Percentiles rank a stretch among this genome's conserved stretches.
Evolutionary conservation across 371 early-diverging fungal species (phyloP).

Genomic region (Entomophthora muscae): DNA sequence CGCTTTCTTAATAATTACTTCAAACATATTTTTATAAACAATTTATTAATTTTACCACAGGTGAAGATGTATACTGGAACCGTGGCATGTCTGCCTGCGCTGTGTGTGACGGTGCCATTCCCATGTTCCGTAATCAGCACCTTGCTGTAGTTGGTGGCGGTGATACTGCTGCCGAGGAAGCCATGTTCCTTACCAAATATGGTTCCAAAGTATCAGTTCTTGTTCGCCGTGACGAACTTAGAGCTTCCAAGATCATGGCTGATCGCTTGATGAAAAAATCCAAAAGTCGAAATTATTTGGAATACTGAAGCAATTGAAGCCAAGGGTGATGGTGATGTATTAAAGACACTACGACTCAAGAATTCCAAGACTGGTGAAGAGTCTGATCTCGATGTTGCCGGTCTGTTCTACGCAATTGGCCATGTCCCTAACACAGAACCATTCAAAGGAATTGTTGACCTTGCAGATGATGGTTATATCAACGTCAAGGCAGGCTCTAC

Average conservation of each 20-base stretch:
- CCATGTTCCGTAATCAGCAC: constrained; percentile 89
- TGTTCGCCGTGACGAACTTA: constrained; percentile 88
- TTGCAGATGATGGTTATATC: constrained; percentile 84
- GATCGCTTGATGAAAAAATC: constrained; percentile 58
- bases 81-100: constrained; percentile 98
- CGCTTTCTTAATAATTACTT: neutral
- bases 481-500: constrained; percentile 63
- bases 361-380: constrained; percentile 50
- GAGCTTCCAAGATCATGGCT: constrained; percentile 95
- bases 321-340: constrained; percentile 63
- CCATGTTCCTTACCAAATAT: constrained; percentile 85
- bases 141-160: constrained; percentile 96
- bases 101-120: constrained; percentile 97
- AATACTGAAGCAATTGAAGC: constrained; percentile 72
- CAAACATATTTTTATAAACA: constrained; percentile 11
- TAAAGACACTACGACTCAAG: constrained; percentile 48
- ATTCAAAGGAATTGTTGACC: constrained; percentile 51
- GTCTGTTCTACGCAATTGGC: constrained; percentile 98
- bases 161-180: constrained; percentile 98
- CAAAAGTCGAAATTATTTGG: constrained; percentile 86
- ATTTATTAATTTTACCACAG: no score
- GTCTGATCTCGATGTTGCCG: constrained; percentile 53
- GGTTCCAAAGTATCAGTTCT: constrained; percentile 85
- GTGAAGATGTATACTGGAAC: constrained; percentile 81
- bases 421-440: constrained; percentile 82